phyloP scores from a whole-genome alignment of 2,329 filamentous ascomycete genomes.

The Fonsecaea multimorphosa region DNA sequence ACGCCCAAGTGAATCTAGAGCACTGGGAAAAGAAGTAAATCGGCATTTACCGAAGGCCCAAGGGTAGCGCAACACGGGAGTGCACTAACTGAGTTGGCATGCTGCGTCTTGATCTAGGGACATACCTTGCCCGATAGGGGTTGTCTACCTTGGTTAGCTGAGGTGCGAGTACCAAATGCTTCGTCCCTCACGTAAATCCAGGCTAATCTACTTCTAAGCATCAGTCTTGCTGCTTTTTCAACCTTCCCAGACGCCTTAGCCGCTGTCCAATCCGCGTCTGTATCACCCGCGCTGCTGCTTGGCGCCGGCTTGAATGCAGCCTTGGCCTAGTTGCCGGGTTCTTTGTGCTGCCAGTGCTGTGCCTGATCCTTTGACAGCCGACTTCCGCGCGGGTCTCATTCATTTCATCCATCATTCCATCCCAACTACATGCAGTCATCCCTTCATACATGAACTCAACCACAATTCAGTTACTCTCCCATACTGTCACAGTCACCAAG shows the following conservation, averaged over 20 bases:
- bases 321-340: neutral
- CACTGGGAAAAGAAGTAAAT: neutral
- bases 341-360: too few relatives aligned
- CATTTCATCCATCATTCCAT: slow-evolving; percentile 20
- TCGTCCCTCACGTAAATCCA: neutral
- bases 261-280: slow-evolving; percentile 15
- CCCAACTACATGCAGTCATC: slow-evolving; percentile 17
- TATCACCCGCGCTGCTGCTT: neutral
- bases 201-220: neutral
- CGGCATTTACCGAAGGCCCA: neutral
- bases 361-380: slow-evolving; percentile 20
- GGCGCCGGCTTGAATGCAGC: neutral
- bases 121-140: too few relatives aligned
- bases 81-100: too few relatives aligned
- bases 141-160: neutral
- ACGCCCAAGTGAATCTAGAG: neutral
- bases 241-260: neutral
- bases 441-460: slow-evolving; percentile 14
- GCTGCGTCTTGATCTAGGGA: too few relatives aligned
- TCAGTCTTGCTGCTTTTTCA: neutral
- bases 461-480: slow-evolving; percentile 9
- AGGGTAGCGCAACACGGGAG: neutral
- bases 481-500: neutral
- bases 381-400: slow-evolving; percentile 30
- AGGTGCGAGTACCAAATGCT: neutral